phyloP scores from a whole-genome alignment of 2,329 filamentous ascomycete species.

The Capronia americana region DNA sequence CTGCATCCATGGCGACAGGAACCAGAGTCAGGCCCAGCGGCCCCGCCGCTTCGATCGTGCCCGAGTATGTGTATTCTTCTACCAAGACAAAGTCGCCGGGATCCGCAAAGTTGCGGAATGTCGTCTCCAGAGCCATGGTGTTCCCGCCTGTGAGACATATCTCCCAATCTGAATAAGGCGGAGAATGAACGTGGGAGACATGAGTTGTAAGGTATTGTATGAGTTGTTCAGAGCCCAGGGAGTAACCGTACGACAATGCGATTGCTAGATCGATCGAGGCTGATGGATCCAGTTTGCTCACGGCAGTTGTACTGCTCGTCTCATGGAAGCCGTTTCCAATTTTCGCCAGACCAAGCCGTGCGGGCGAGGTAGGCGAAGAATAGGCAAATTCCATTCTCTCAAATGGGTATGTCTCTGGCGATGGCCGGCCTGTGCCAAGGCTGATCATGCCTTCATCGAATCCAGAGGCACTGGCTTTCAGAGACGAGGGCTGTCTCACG shows the following conservation, averaged over 20 bases:
- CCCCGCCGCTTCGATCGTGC: slow-evolving; percentile 6
- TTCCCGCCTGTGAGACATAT: not conserved
- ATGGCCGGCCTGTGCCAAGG: slow-evolving; percentile 4
- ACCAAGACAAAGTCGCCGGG: slow-evolving; percentile 14
- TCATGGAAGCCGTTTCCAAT: not conserved
- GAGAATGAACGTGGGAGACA: slow-evolving; percentile 6
- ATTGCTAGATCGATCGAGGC: slow-evolving; percentile 12
- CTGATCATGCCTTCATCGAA: slow-evolving; percentile 13
- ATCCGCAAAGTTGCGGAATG: slow-evolving; percentile 5
- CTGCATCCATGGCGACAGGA: not conserved
- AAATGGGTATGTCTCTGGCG: not conserved
- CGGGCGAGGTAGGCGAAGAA: not conserved
- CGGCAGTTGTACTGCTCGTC: not conserved
- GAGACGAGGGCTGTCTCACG: slow-evolving; percentile 9
- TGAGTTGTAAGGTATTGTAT: slow-evolving; percentile 15
- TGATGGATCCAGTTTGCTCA: not conserved
- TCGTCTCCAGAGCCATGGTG: not conserved
- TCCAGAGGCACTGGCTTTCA: slow-evolving; percentile 12
- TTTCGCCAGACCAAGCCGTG: not conserved
- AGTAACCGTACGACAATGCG: slow-evolving; percentile 12
- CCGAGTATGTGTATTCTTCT: slow-evolving; percentile 16
- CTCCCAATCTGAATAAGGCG: not conserved
- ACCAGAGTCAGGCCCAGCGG: not conserved
- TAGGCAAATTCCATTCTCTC: not conserved
- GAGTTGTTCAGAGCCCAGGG: slow-evolving; percentile 15